These are phyloP conservation scores for Neurospora crassa DNA, from an alignment of 2,329 filamentous ascomycete species.

Conservation along the genomic window DNA sequence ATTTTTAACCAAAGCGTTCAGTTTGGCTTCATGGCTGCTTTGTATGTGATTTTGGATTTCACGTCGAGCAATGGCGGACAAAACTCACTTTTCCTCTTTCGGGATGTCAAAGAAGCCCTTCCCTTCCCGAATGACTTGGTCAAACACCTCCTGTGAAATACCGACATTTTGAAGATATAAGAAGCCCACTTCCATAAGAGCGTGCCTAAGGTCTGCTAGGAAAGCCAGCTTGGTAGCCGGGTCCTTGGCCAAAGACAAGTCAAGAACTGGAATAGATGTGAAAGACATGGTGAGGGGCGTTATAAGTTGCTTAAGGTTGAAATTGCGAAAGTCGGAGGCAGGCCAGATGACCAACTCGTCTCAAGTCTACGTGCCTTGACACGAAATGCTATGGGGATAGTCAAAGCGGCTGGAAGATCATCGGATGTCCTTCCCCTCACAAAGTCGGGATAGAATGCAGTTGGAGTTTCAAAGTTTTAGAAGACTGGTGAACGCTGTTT, in stretches of 20 bases:
- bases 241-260: slow-evolving; percentile 57
- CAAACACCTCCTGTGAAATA: slow-evolving; percentile 55
- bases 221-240: slow-evolving; percentile 62
- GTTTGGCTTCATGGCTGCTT: neutral
- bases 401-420: neutral
- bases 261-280: slow-evolving; percentile 66
- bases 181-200: slow-evolving; percentile 80
- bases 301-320: neutral
- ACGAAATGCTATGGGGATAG: neutral
- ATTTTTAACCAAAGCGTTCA: neutral
- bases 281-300: slow-evolving; percentile 49
- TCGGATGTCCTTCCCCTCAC: neutral
- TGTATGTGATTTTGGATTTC: neutral
- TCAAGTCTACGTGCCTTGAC: neutral
- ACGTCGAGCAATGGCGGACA: neutral
- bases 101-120: slow-evolving; percentile 70
- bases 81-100: slow-evolving; percentile 56
- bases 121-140: slow-evolving; percentile 57
- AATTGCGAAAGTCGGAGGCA: neutral
- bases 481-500: neutral
- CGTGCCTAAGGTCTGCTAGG: slow-evolving; percentile 59
- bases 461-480: neutral
- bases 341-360: neutral
- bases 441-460: neutral
- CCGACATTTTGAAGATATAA: slow-evolving; percentile 76